These are phyloP conservation scores for Tuber melanosporum DNA, from an alignment of 495 filamentous ascomycete species.

Conservation along the genomic window DNA sequence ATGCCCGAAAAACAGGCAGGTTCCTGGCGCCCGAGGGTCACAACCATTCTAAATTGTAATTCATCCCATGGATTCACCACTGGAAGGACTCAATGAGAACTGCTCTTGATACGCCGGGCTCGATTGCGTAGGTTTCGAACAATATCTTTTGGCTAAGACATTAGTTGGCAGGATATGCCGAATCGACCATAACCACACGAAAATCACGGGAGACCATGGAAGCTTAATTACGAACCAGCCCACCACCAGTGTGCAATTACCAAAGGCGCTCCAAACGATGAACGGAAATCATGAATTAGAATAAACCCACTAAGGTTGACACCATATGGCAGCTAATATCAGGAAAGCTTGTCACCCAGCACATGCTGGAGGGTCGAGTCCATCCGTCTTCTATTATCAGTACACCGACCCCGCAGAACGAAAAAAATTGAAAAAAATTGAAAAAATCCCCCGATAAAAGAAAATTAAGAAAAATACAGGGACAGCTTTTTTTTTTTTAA, in stretches of 20 bases:
- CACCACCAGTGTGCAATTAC: neutral
- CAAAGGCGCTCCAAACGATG: neutral
- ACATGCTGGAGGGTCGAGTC: slow-evolving; percentile 13
- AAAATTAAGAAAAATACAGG: neutral
- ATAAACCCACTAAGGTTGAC: neutral
- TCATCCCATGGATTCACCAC: neutral
- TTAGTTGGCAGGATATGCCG: neutral
- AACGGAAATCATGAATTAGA: neutral
- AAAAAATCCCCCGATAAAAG: slow-evolving; percentile 21
- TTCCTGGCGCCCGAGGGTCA: neutral
- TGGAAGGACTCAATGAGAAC: neutral
- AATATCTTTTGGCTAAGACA: neutral
- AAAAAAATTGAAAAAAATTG: slow-evolving; percentile 19
- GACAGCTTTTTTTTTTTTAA: slow-evolving; percentile 18
- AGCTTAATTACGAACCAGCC: neutral
- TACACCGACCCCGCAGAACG: slow-evolving; percentile 25
- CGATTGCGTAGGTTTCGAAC: neutral
- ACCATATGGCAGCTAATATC: slow-evolving; percentile 18
- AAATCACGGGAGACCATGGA: neutral
- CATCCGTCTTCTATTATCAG: slow-evolving; percentile 35
- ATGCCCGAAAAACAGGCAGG: neutral
- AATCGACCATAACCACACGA: neutral
- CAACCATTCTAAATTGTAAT: neutral
- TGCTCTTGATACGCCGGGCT: neutral
- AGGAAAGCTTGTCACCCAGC: slow-evolving; percentile 12